Conservation (phyloP, 2,329 filamentous ascomycete genomes). For the Cladophialophora chaetospira region DNA sequence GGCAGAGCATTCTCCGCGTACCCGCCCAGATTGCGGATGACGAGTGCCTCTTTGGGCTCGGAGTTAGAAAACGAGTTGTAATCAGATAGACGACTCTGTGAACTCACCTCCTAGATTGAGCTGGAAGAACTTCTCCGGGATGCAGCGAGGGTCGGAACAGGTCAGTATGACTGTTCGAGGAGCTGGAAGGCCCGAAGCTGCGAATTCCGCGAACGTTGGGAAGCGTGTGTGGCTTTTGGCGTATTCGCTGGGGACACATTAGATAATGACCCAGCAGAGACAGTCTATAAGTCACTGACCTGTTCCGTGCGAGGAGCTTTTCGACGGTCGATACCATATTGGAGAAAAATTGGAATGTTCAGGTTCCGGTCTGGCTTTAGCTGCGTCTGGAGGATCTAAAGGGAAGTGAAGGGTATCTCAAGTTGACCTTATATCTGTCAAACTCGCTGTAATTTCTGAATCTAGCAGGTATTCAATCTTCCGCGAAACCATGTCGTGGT, state of each 20-base stretch:
- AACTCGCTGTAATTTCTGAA: no score
- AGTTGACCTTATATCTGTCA: no score
- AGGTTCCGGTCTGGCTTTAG: no score
- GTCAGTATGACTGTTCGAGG: background rate
- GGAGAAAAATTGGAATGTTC: no score
- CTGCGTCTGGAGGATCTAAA: no score
- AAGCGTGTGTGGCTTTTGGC: background rate
- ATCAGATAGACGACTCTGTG: background rate
- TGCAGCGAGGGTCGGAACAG: slow-evolving; percentile 11
- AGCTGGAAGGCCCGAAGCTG: background rate
- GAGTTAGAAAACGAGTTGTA: background rate
- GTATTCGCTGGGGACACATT: background rate
- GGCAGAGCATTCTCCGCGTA: background rate
- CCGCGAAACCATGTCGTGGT: no score
- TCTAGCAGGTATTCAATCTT: no score
- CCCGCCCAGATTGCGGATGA: background rate
- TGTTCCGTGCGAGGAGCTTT: background rate
- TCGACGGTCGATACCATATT: no score
- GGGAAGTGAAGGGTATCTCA: no score
- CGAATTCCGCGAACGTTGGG: background rate
- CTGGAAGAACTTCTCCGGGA: slow-evolving; percentile 9
- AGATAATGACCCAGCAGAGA: background rate
- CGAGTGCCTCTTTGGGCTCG: background rate
- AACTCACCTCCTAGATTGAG: background rate
- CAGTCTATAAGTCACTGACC: background rate